Conservation (phyloP, 2,329 filamentous ascomycete species). For the Arthrobotrys entomopaga region DNA sequence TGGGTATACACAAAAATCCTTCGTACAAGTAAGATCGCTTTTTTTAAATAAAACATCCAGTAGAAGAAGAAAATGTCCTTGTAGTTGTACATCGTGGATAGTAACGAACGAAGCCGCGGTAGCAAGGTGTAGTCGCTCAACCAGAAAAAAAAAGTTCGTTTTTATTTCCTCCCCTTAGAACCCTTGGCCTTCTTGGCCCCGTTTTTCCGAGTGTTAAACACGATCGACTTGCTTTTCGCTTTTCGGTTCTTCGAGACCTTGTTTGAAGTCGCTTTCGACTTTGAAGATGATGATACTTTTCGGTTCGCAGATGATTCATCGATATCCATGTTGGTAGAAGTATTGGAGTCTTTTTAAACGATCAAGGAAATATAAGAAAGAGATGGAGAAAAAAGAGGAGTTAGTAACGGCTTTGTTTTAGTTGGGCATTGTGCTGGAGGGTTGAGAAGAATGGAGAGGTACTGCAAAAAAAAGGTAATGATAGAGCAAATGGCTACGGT, state of each 20-base stretch:
- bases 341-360: conserved; percentile 52
- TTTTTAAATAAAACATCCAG: conserved; percentile 41
- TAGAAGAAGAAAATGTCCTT: conserved; percentile 20
- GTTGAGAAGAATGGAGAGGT: conserved; percentile 43
- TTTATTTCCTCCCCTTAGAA: conserved; percentile 49
- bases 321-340: conserved; percentile 53
- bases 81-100: conserved; percentile 28
- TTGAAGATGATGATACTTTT: conserved; percentile 20
- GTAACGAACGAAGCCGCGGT: neutral
- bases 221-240: conserved; percentile 45
- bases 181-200: conserved; percentile 31
- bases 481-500: conserved; percentile 54
- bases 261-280: conserved; percentile 27
- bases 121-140: neutral
- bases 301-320: conserved; percentile 35
- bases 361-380: conserved; percentile 55
- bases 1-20: too few species aligned
- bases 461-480: conserved; percentile 16
- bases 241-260: conserved; percentile 51
- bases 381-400: conserved; percentile 34
- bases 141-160: neutral
- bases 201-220: conserved; percentile 49
- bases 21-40: conserved; percentile 9
- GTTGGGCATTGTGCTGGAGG: conserved; percentile 47
- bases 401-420: conserved; percentile 53